Percentiles rank a stretch among this genome's conserved stretches.
Evolutionary conservation across 2,329 filamentous ascomycete genomes (phyloP).

Genomic region (Dactylella cylindrospora): DNA sequence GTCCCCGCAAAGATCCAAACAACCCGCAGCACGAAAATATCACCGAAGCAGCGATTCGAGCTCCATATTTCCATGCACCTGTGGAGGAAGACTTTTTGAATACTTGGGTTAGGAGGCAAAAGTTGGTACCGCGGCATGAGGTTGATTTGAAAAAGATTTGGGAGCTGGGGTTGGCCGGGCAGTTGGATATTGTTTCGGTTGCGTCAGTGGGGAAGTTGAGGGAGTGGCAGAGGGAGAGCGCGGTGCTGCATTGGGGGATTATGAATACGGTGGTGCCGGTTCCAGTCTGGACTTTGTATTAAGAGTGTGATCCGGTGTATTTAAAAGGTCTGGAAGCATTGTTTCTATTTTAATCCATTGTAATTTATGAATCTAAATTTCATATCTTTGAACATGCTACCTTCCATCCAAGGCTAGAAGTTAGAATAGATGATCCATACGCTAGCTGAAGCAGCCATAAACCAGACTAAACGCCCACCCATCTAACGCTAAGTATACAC

Average conservation of each 20-base stretch:
- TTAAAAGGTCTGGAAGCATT: slow-evolving; percentile 2
- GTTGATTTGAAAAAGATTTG: slow-evolving; percentile 55
- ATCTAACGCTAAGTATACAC: too few relatives aligned
- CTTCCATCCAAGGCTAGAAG: too few relatives aligned
- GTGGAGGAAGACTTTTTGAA: slow-evolving; percentile 67
- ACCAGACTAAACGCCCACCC: slow-evolving; percentile 1
- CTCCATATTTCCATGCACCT: slow-evolving; percentile 64
- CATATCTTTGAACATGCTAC: not conserved
- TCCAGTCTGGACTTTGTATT: slow-evolving; percentile 64
- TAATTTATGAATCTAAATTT: not conserved
- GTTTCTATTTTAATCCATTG: not conserved
- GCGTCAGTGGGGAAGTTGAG: slow-evolving; percentile 60
- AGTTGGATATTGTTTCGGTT: slow-evolving; percentile 56
- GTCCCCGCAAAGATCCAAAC: slow-evolving; percentile 48
- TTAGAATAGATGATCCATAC: too few relatives aligned
- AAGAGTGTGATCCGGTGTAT: slow-evolving; percentile 4
- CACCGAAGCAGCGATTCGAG: slow-evolving; percentile 53
- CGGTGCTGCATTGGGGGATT: slow-evolving; percentile 82
- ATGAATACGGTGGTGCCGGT: slow-evolving; percentile 82
- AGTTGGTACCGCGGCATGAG: slow-evolving; percentile 72
- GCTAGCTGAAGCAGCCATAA: too few relatives aligned
- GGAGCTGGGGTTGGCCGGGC: slow-evolving; percentile 19
- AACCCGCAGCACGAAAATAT: slow-evolving; percentile 48
- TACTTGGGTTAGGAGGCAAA: slow-evolving; percentile 69
- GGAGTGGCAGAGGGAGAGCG: slow-evolving; percentile 72